A percentile compares a stretch with the other conserved stretches of the same genome.
Evolutionary conservation across 305 asterid species (phyloP).

Genomic region (Solanum hybrid): DNA sequence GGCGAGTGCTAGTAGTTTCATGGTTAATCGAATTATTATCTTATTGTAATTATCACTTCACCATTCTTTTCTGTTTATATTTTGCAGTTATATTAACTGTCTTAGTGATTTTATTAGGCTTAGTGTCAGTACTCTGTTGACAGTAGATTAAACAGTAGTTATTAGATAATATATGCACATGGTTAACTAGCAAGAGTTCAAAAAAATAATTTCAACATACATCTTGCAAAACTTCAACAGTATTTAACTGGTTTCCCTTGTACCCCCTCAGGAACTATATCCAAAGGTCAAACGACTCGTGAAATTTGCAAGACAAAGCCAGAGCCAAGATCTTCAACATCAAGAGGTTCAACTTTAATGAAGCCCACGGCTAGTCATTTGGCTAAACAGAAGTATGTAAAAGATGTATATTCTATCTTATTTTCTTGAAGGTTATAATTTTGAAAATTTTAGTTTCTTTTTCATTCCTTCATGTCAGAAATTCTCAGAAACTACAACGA

Average conservation of each 20-base stretch:
- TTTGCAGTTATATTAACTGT: background rate
- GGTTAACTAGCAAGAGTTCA: background rate
- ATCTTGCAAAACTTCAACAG: background rate
- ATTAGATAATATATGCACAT: background rate
- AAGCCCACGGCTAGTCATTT: constrained; percentile 83
- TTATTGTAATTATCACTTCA: background rate
- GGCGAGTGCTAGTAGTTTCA: background rate
- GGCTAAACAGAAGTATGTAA: constrained; percentile 51
- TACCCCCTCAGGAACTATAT: constrained; percentile 21
- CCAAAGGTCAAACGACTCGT: background rate
- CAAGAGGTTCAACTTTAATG: constrained; percentile 53
- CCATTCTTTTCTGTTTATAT: background rate
- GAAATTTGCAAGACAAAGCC: constrained; percentile 26
- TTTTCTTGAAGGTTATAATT: constrained; percentile 42
- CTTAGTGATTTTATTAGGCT: background rate
- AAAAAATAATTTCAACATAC: background rate
- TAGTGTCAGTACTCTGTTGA: background rate
- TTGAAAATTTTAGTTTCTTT: background rate
- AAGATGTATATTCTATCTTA: constrained; percentile 24
- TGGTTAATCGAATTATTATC: background rate
- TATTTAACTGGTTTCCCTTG: background rate
- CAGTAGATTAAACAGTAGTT: background rate
- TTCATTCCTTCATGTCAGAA: background rate
- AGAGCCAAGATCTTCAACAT: constrained; percentile 24
- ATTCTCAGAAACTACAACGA: background rate